Conservation (phyloP, 2,329 filamentous ascomycete species). For the Paracorniculantispora psalliotae region DNA sequence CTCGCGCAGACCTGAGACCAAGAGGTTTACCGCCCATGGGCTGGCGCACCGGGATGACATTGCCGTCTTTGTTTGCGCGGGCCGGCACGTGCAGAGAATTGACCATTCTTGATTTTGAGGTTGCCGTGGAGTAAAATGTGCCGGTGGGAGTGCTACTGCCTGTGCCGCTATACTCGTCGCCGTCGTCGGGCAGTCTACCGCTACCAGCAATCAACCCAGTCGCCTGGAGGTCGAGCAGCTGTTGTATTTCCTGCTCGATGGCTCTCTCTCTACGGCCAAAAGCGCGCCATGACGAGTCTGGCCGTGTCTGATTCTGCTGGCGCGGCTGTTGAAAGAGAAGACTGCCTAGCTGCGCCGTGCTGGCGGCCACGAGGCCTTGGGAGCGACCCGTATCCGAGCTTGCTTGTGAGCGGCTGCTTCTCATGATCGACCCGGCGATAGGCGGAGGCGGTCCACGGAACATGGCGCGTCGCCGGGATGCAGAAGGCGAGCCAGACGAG, state of each 20-base stretch:
- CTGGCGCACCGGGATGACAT: constrained; percentile 58
- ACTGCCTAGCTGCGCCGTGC: constrained; percentile 23
- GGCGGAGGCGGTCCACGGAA: constrained; percentile 49
- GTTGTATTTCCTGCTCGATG: constrained; percentile 43
- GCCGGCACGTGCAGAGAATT: constrained; percentile 39
- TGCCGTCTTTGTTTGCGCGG: constrained; percentile 35
- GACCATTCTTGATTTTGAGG: constrained; percentile 35
- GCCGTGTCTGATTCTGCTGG: constrained; percentile 22
- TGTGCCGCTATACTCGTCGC: constrained; percentile 33
- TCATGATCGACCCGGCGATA: constrained; percentile 39
- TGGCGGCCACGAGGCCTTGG: constrained; percentile 19
- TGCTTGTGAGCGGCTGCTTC: constrained; percentile 20
- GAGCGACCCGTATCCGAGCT: constrained; percentile 17
- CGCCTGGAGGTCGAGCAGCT: constrained; percentile 45
- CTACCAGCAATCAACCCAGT: constrained; percentile 37
- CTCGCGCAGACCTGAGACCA: constrained; percentile 58
- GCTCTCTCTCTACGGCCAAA: constrained; percentile 42
- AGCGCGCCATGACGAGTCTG: constrained; percentile 43
- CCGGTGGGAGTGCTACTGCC: constrained; percentile 39
- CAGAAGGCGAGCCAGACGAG: constrained; percentile 28
- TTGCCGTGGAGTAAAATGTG: constrained; percentile 35
- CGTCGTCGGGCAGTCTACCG: constrained; percentile 20
- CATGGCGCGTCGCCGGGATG: constrained; percentile 29
- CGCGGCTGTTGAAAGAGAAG: constrained; percentile 34
- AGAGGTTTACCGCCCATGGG: constrained; percentile 45